Percentiles rank a stretch among this genome's conserved stretches.
Evolutionary conservation across 2,329 filamentous ascomycete genomes (phyloP).

Genomic region (Fusarium sp.): DNA sequence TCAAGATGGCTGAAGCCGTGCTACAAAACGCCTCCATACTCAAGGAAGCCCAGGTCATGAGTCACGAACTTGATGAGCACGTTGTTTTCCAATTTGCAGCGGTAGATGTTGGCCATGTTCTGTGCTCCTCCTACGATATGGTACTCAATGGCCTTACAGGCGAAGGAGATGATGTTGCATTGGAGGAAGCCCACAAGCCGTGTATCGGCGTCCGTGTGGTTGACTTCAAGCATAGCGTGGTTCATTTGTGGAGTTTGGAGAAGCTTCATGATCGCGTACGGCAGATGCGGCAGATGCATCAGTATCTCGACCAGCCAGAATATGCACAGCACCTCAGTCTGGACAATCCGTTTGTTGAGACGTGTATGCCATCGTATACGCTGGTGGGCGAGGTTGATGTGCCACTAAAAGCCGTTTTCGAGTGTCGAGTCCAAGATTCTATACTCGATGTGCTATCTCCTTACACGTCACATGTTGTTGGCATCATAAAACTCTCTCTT

Average conservation of each 20-base stretch:
- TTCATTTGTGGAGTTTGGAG: constrained; percentile 94
- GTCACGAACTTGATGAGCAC: constrained; percentile 92
- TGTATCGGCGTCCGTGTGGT: constrained; percentile 92
- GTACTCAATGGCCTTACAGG: constrained; percentile 90
- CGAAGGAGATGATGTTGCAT: constrained; percentile 84
- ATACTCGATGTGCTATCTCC: constrained; percentile 90
- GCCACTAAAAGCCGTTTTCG: constrained; percentile 91
- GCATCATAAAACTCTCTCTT: constrained; percentile 89
- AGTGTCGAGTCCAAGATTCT: constrained; percentile 95
- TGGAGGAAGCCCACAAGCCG: constrained; percentile 87
- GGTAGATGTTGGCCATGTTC: constrained; percentile 86
- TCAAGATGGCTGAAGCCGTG: constrained; percentile 93
- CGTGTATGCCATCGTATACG: constrained; percentile 92
- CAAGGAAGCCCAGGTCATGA: constrained; percentile 98
- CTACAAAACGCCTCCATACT: constrained; percentile 87
- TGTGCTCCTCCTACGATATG: constrained; percentile 96
- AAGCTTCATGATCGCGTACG: constrained; percentile 90
- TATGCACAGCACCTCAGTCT: constrained; percentile 93
- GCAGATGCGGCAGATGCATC: constrained; percentile 96
- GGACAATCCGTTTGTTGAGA: constrained; percentile 92
- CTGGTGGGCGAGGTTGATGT: constrained; percentile 94
- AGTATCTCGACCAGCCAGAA: constrained; percentile 95
- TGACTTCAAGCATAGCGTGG: constrained; percentile 87
- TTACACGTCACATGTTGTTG: constrained; percentile 90
- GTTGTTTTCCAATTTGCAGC: constrained; percentile 96